A percentile compares a stretch with the other conserved stretches of the same genome.
phyloP scores from a whole-genome alignment of 78 protist genomes.

The Speleostelium caveatum region DNA sequence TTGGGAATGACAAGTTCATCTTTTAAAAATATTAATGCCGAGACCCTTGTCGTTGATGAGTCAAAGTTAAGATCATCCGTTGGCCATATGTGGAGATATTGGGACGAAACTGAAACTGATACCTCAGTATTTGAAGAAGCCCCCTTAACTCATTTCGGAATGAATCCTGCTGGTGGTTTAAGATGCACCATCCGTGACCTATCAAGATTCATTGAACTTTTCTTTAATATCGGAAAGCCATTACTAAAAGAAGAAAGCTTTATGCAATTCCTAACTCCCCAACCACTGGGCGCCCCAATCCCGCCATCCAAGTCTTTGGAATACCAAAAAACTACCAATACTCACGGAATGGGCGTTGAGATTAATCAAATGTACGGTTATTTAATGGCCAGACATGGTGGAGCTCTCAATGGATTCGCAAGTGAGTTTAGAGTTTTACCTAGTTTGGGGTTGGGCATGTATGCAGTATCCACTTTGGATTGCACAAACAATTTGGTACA shows the following conservation, averaged over 20 bases:
- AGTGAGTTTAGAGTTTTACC: constrained; percentile 65
- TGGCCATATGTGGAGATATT: constrained; percentile 71
- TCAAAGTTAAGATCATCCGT: background rate
- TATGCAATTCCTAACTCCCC: constrained; percentile 33
- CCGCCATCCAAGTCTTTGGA: background rate
- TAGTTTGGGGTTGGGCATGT: constrained; percentile 23
- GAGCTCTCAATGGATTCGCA: constrained; percentile 70
- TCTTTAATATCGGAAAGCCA: constrained; percentile 35
- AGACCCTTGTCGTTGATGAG: background rate
- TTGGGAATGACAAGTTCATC: constrained; percentile 49
- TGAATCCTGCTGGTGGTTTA: constrained; percentile 61
- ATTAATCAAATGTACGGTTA: background rate
- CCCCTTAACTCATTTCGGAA: constrained; percentile 48
- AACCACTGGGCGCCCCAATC: constrained; percentile 8
- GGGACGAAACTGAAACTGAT: constrained; percentile 52
- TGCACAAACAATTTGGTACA: background rate
- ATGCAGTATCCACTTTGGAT: constrained; percentile 27
- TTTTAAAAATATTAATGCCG: constrained; percentile 7
- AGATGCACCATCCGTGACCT: constrained; percentile 26
- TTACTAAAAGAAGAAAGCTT: background rate
- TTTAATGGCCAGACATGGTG: constrained; percentile 42
- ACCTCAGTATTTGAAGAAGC: constrained; percentile 45
- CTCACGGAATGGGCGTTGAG: constrained; percentile 51
- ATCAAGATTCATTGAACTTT: constrained; percentile 13
- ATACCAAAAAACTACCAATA: background rate